These are phyloP conservation scores for Zarea fungicola DNA, from an alignment of 2,329 filamentous ascomycete genomes.

Conservation along the genomic window DNA sequence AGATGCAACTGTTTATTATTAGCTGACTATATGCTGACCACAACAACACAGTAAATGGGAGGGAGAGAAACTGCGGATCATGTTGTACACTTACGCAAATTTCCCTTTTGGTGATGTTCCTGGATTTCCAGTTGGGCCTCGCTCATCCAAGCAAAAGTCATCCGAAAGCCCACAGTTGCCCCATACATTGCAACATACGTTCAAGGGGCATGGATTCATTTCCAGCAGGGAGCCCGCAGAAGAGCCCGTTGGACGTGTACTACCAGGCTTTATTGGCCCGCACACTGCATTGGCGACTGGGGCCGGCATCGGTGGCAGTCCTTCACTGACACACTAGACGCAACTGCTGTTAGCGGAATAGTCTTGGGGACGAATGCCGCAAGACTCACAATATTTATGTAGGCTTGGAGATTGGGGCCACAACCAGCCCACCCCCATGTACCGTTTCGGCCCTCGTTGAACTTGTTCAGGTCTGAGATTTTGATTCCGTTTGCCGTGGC, in stretches of 20 bases:
- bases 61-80: too few species aligned
- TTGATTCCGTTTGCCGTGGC: conserved; percentile 31
- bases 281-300: conserved; percentile 25
- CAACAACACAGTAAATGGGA: too few species aligned
- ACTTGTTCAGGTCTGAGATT: conserved; percentile 28
- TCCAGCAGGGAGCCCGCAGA: conserved; percentile 21
- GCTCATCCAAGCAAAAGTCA: conserved; percentile 34
- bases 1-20: not conserved
- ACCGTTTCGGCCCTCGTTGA: conserved; percentile 26
- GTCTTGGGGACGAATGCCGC: not conserved
- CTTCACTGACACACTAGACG: conserved; percentile 28
- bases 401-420: not conserved
- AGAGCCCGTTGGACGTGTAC: conserved; percentile 25
- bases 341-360: not conserved
- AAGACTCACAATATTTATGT: not conserved
- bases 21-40: too few species aligned
- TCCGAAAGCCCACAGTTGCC: conserved; percentile 40
- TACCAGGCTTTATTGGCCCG: conserved; percentile 40
- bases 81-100: conserved; percentile 1
- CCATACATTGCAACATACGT: conserved; percentile 37
- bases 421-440: conserved; percentile 36
- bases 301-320: conserved; percentile 25
- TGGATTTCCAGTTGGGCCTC: conserved; percentile 23
- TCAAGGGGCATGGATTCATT: conserved; percentile 43
- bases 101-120: conserved; percentile 20